phyloP scores from a whole-genome alignment of 345 rosid genomes.

The Eucalyptus paniculata region DNA sequence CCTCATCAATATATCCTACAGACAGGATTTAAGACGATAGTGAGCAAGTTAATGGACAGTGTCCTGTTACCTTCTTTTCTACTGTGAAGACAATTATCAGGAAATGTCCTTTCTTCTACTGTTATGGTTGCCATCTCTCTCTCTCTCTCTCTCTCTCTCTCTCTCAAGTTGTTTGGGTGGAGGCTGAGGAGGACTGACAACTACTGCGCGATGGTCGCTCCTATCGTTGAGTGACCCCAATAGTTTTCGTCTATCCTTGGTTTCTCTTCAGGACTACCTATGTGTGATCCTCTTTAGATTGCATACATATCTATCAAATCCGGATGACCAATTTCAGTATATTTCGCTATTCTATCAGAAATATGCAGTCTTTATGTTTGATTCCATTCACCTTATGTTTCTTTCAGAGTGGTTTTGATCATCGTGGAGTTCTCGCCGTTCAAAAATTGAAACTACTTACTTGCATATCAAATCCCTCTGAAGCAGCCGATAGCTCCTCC shows the following conservation, averaged over 20 bases:
- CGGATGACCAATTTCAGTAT: neutral
- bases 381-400: neutral
- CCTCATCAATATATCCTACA: constrained; percentile 56
- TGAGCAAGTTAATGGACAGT: neutral
- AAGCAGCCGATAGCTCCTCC: constrained; percentile 5
- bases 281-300: neutral
- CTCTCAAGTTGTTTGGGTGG: neutral
- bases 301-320: neutral
- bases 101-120: neutral
- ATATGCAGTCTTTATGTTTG: neutral
- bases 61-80: neutral
- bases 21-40: neutral
- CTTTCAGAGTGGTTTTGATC: neutral
- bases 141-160: neutral
- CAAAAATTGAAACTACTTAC: constrained; percentile 10
- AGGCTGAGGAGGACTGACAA: neutral
- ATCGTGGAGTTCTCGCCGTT: neutral
- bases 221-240: neutral
- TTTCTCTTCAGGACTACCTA: neutral
- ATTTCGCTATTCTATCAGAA: neutral
- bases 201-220: neutral
- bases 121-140: neutral
- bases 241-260: neutral
- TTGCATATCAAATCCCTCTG: constrained; percentile 47
- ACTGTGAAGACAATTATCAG: neutral